These are phyloP conservation scores for Alternaria triticimaculans DNA, from an alignment of 2,329 filamentous ascomycete genomes.

Conservation along the genomic window DNA sequence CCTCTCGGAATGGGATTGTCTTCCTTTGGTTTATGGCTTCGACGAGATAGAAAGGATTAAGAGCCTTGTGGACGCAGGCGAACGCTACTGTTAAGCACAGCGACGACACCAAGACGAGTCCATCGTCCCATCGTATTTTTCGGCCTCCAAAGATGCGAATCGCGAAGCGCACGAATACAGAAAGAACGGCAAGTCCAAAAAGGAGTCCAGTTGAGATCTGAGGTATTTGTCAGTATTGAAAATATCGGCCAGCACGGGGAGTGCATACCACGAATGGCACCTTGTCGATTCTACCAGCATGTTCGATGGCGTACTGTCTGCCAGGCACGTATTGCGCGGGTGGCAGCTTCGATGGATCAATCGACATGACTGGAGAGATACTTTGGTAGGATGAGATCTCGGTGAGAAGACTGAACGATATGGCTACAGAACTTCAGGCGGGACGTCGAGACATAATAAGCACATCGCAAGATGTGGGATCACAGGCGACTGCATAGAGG, in stretches of 20 bases:
- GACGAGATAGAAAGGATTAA: slow-evolving; percentile 8
- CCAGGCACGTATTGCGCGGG: slow-evolving; percentile 1
- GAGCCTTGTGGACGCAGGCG: not conserved
- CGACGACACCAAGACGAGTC: not conserved
- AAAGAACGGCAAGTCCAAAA: not conserved
- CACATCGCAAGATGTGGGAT: not conserved
- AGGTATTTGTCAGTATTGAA: not conserved
- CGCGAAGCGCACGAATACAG: not conserved
- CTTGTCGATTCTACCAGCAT: slow-evolving; percentile 3
- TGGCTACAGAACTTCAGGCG: not conserved
- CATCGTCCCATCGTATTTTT: slow-evolving; percentile 3
- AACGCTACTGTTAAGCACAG: not conserved
- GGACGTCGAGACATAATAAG: not conserved
- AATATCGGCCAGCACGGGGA: not conserved
- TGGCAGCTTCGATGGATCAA: slow-evolving; percentile 1
- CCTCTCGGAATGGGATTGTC: slow-evolving; percentile 2
- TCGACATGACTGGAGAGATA: not conserved
- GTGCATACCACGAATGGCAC: not conserved
- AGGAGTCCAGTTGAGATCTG: not conserved
- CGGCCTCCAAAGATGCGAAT: slow-evolving; percentile 3
- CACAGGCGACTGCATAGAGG: not conserved
- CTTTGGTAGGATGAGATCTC: not conserved
- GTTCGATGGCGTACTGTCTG: not conserved
- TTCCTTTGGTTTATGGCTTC: slow-evolving; percentile 10
- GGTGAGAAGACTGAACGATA: not conserved